Evolutionary conservation across 2,329 filamentous ascomycete genomes (phyloP), one percentile per base, ranked within the genome.

Genomic region (Cadophora luteo-olivacea): DNA sequence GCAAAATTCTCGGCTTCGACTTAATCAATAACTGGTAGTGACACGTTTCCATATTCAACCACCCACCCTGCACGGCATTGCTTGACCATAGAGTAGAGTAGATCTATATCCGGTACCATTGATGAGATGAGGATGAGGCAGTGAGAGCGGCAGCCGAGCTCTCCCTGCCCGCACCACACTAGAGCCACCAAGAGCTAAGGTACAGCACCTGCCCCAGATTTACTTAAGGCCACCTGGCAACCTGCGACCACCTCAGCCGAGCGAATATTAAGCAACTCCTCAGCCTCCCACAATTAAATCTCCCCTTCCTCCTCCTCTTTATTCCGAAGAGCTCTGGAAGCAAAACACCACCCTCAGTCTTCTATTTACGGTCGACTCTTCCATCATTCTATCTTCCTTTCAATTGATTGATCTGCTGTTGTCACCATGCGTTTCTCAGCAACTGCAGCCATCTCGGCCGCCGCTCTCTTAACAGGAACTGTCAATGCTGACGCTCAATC

Each of bases 341-440:
- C 75, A 76, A 69, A 54, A 61, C 38, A 25, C 64, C 64, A 52
- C 51, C n/a, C 65, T 32, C 61, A 65, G 72, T 70, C 70, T 73
- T 71, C 68, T 72, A 65, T 41, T 29, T 64, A 62, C 32, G 69
- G 72, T 73, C 64, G 72, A 72, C 72, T 69, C 32, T 66, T 65
- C 68, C 55, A 72, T 61, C 61, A 69, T 49, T 67, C 55, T 58
- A 60, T 41, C 55, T 41, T 19, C 33, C 52, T 32, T 19, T 38
- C 57, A 49, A 49, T 72, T 66, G 70, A 74, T 72, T 66, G 70
- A 72, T 72, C 68, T 65, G 65, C 68, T 73, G 74, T 54, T 62
- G 72, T 78, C 86, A 89, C 78, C 79, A 97, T 97, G 93, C 93
- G 91, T 89, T 89, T 97, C 83, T 91, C 92, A 83, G 85, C 91